These are phyloP conservation scores for Apophysomyces sp. DNA, from an alignment of 371 early-diverging fungal species.

Conservation along the genomic window DNA sequence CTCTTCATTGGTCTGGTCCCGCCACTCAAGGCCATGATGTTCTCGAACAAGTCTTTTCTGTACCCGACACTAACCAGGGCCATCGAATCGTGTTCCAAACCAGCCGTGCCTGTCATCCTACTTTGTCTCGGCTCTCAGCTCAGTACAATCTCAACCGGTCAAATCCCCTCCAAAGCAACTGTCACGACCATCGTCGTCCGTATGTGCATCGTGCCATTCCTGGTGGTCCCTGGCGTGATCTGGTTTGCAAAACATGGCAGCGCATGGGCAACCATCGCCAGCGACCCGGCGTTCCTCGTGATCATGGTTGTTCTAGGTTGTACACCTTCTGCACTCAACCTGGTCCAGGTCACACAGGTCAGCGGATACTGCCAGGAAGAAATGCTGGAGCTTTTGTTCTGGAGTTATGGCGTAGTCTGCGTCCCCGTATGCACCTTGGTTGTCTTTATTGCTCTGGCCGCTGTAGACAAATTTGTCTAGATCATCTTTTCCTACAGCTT, in stretches of 20 bases:
- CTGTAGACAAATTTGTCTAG: slow-evolving; percentile 32
- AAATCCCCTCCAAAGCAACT: slow-evolving; percentile 21
- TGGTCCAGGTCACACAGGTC: slow-evolving; percentile 56
- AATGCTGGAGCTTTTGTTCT: slow-evolving; percentile 56
- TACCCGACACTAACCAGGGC: slow-evolving; percentile 61
- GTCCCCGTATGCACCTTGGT: slow-evolving; percentile 46
- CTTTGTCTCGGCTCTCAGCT: slow-evolving; percentile 73
- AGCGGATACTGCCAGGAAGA: slow-evolving; percentile 55
- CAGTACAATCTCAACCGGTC: slow-evolving; percentile 2
- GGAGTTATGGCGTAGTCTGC: slow-evolving; percentile 60
- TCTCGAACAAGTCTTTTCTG: slow-evolving; percentile 46
- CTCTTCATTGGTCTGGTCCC: slow-evolving; percentile 58
- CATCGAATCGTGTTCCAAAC: slow-evolving; percentile 63
- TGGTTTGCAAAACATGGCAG: slow-evolving; percentile 29
- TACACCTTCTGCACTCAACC: slow-evolving; percentile 60
- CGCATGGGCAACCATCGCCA: slow-evolving; percentile 29
- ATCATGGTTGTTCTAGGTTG: slow-evolving; percentile 52
- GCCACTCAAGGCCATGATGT: slow-evolving; percentile 49
- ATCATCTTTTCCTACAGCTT: background rate
- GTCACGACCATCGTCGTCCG: slow-evolving; percentile 35
- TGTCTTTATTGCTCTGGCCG: slow-evolving; percentile 34
- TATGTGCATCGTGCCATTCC: slow-evolving; percentile 40
- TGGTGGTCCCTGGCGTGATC: slow-evolving; percentile 47
- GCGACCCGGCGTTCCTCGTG: slow-evolving; percentile 51
- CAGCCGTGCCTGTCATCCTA: slow-evolving; percentile 69